Percentiles rank a stretch among this genome's conserved stretches.
Conservation (phyloP, 768 basidiomycete species). For the Pleurotus tuber-regium region DNA sequence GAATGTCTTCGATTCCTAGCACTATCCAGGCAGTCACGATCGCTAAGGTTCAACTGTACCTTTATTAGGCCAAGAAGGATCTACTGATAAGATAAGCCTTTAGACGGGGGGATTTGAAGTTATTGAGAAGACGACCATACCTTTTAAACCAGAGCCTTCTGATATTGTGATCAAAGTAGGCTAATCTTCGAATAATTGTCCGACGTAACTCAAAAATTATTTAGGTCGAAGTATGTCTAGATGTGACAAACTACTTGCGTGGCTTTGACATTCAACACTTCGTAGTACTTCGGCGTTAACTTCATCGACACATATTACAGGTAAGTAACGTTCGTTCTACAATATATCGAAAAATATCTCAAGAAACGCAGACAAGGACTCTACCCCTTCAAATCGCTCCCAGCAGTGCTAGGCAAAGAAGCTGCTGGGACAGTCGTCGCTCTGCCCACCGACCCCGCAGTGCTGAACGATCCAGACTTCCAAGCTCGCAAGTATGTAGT, state of each 20-base stretch:
- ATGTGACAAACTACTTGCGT: background rate
- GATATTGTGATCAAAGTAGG: constrained; percentile 54
- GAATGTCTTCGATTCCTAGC: constrained; percentile 52
- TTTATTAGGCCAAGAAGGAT: too few relatives aligned
- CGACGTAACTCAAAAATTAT: too few relatives aligned
- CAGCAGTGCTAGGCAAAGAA: constrained; percentile 76
- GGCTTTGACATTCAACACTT: background rate
- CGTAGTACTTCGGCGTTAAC: constrained; percentile 75
- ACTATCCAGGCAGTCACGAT: constrained; percentile 74
- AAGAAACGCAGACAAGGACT: constrained; percentile 49
- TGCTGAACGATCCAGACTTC: constrained; percentile 60
- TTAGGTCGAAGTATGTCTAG: constrained; percentile 5
- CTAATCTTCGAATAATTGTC: too few relatives aligned
- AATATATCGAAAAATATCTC: background rate
- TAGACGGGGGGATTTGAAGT: constrained; percentile 76
- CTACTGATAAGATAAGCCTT: background rate
- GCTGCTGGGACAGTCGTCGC: constrained; percentile 71
- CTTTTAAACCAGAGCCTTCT: constrained; percentile 56
- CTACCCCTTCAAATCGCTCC: constrained; percentile 57
- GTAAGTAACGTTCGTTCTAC: constrained; percentile 28
- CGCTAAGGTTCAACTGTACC: constrained; percentile 45
- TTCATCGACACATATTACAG: constrained; percentile 86
- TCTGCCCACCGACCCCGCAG: constrained; percentile 63
- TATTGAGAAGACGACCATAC: constrained; percentile 61
- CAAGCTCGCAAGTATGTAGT: constrained; percentile 62